Evolutionary conservation across 2,329 filamentous ascomycete genomes (phyloP).

Genomic region (Fonsecaea monophora): DNA sequence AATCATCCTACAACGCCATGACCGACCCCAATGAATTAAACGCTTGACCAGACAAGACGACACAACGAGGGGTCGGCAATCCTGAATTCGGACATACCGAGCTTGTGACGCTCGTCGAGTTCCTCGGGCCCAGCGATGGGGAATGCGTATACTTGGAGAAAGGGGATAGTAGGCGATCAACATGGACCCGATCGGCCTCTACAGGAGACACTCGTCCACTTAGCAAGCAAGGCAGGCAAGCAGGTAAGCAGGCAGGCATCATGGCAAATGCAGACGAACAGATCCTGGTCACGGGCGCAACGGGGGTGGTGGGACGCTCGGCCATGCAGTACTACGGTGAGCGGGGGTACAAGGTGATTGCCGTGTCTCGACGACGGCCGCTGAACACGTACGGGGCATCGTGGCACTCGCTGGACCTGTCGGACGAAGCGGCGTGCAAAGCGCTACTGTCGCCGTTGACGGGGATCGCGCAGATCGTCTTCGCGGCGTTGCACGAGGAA

Average conservation of each 20-base stretch:
- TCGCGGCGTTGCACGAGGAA: not conserved
- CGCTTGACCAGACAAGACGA: not conserved
- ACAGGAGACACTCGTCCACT: not conserved
- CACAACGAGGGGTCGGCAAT: not conserved
- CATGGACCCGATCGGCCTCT: not conserved
- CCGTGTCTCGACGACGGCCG: not conserved
- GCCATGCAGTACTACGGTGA: not conserved
- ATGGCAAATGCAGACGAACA: not conserved
- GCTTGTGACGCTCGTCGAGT: not conserved
- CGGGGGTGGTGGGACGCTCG: not conserved
- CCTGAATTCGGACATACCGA: not conserved
- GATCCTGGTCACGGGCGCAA: slow-evolving; percentile 2
- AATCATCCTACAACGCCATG: not conserved
- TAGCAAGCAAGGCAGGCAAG: too few relatives aligned
- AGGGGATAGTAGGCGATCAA: too few relatives aligned
- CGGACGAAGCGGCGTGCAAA: not conserved
- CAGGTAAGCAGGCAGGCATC: not conserved
- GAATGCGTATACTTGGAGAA: too few relatives aligned
- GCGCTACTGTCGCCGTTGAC: not conserved
- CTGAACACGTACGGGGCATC: not conserved
- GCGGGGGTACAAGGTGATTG: not conserved
- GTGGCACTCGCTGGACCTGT: slow-evolving; percentile 1
- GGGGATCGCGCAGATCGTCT: slow-evolving; percentile 1
- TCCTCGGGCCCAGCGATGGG: not conserved
- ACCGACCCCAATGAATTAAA: not conserved